phyloP scores from a whole-genome alignment of 1,284 basidiomycete species.

The Meira nashicola region DNA sequence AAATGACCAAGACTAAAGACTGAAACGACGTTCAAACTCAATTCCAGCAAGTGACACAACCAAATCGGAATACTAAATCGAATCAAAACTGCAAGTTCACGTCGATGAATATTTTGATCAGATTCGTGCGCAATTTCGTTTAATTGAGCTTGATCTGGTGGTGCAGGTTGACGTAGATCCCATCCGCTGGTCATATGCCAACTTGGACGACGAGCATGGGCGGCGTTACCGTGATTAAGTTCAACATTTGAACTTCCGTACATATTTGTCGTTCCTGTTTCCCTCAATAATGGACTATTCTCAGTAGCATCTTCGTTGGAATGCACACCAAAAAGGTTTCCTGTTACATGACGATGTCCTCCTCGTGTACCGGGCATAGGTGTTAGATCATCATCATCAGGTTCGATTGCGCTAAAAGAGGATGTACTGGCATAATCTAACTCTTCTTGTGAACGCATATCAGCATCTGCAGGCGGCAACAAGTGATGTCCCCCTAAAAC shows the following conservation, averaged over 20 bases:
- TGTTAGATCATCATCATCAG: constrained; percentile 7
- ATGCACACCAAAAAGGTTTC: not conserved
- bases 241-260: not conserved
- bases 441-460: constrained; percentile 3
- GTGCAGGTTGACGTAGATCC: constrained; percentile 5
- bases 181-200: constrained; percentile 3
- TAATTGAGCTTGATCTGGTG: constrained; percentile 7
- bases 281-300: not conserved
- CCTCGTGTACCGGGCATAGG: constrained; percentile 4
- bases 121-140: constrained; percentile 11
- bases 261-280: not conserved
- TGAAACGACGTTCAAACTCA: constrained; percentile 45
- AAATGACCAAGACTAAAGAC: constrained; percentile 50
- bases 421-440: not conserved
- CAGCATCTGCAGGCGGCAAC: constrained; percentile 7
- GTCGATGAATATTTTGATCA: constrained; percentile 21
- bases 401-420: too few relatives aligned
- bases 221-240: not conserved
- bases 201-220: not conserved
- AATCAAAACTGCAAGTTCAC: constrained; percentile 31
- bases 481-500: constrained; percentile 5
- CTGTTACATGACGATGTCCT: not conserved
- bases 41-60: constrained; percentile 45
- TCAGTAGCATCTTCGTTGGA: not conserved
- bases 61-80: constrained; percentile 43